A percentile compares a stretch with the other conserved stretches of the same genome.
These are phyloP conservation scores for Gossypium laxum DNA, from an alignment of 441 rosid genomes.

Conservation along the genomic window DNA sequence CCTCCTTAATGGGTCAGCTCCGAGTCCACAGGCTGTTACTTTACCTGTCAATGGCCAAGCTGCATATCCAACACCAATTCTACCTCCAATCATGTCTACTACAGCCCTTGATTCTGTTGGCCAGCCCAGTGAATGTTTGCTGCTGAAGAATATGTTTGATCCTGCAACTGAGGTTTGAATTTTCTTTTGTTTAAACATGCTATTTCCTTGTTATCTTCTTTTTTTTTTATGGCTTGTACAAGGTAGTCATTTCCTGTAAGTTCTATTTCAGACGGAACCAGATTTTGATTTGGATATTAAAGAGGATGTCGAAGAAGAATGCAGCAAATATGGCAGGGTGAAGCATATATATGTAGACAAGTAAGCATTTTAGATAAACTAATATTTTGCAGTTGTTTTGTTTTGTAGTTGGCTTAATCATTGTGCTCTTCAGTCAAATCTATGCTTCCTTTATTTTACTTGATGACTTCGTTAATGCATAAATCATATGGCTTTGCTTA, in stretches of 20 bases:
- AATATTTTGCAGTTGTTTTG: not conserved
- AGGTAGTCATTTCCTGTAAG: conserved; percentile 8
- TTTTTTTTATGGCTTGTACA: not conserved
- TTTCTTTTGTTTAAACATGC: conserved; percentile 8
- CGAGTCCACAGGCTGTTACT: conserved; percentile 35
- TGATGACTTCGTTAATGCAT: not conserved
- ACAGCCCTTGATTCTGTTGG: conserved; percentile 52
- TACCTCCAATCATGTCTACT: conserved; percentile 44
- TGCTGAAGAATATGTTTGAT: conserved; percentile 85
- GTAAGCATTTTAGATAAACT: conserved; percentile 34
- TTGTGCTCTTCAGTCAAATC: not conserved
- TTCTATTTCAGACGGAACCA: conserved; percentile 55
- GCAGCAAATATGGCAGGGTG: conserved; percentile 69
- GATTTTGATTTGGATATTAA: conserved; percentile 69
- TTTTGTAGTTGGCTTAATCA: not conserved
- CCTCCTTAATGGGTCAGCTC: conserved; percentile 47
- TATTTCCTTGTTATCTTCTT: not conserved
- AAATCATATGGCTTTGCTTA: not conserved
- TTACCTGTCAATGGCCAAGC: conserved; percentile 46
- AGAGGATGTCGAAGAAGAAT: conserved; percentile 74
- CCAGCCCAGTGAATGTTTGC: conserved; percentile 63
- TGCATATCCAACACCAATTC: conserved; percentile 37
- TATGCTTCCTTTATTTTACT: not conserved
- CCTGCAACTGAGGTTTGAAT: conserved; percentile 69
- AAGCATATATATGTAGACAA: conserved; percentile 63